A percentile compares a stretch with the other conserved stretches of the same genome.
Conservation (phyloP, 805 yeast species). For the Starmerella bombicola region DNA sequence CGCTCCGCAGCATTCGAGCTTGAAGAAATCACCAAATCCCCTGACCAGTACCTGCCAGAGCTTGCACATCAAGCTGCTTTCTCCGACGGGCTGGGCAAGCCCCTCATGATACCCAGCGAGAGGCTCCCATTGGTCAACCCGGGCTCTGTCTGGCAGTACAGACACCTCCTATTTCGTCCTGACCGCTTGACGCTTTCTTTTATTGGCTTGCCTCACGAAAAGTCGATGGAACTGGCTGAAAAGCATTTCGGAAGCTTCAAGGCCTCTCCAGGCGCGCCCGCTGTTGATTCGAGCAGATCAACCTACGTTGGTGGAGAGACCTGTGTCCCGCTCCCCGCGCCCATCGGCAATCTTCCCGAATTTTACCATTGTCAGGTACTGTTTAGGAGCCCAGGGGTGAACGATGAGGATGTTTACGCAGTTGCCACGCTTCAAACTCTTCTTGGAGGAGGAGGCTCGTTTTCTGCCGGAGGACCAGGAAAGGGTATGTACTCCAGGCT, state of each 20-base stretch:
- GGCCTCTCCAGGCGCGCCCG: slow-evolving; percentile 13
- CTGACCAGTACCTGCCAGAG: slow-evolving; percentile 80
- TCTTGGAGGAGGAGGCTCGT: slow-evolving; percentile 94
- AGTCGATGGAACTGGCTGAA: slow-evolving; percentile 52
- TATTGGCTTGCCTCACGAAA: slow-evolving; percentile 65
- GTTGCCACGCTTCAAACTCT: slow-evolving; percentile 80
- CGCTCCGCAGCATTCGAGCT: slow-evolving; percentile 69
- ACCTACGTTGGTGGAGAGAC: slow-evolving; percentile 49
- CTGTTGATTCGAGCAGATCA: slow-evolving; percentile 27
- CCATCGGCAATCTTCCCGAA: slow-evolving; percentile 59
- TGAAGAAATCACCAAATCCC: slow-evolving; percentile 67
- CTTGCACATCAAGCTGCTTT: slow-evolving; percentile 79
- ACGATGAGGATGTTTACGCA: slow-evolving; percentile 78
- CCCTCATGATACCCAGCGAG: slow-evolving; percentile 69
- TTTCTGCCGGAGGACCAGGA: slow-evolving; percentile 98
- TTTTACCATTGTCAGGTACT: slow-evolving; percentile 76
- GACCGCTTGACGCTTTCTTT: slow-evolving; percentile 73
- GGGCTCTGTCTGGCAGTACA: slow-evolving; percentile 45
- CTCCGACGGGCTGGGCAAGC: slow-evolving; percentile 68
- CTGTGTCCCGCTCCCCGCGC: slow-evolving; percentile 41
- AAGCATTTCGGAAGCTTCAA: slow-evolving; percentile 54
- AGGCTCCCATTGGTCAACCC: slow-evolving; percentile 44
- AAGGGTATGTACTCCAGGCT: slow-evolving; percentile 96
- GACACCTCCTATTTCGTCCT: slow-evolving; percentile 59
- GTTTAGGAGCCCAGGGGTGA: slow-evolving; percentile 75